Conservation (phyloP, 352 stramenopile species). For the Globisporangium irregulare region DNA sequence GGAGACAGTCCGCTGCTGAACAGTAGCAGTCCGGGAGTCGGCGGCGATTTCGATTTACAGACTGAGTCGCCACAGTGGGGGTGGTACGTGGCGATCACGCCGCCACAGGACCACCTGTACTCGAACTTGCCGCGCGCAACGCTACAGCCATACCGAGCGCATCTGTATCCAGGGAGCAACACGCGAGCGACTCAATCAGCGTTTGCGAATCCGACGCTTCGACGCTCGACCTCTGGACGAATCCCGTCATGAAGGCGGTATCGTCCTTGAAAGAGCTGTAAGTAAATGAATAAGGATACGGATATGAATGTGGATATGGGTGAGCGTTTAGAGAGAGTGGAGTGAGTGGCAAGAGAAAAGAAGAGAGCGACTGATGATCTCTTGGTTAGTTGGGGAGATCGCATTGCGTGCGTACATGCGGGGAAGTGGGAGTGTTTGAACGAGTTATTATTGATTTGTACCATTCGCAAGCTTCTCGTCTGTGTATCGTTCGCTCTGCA, state of each 20-base stretch:
- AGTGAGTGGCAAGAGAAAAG: not conserved
- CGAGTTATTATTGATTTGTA: constrained; percentile 9
- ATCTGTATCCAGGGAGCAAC: not conserved
- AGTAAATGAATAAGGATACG: not conserved
- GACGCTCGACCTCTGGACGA: constrained; percentile 33
- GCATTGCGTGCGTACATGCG: not conserved
- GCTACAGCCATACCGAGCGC: constrained; percentile 7
- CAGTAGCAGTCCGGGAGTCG: not conserved
- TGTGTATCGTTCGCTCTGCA: not conserved
- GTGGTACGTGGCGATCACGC: constrained; percentile 86
- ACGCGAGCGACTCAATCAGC: not conserved
- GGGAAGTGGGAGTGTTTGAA: not conserved
- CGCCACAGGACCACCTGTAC: constrained; percentile 61
- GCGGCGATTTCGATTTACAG: constrained; percentile 26
- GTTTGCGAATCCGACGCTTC: constrained; percentile 13
- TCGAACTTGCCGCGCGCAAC: constrained; percentile 19
- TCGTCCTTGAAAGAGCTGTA: not conserved
- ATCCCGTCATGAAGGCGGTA: constrained; percentile 16
- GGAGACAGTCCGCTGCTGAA: not conserved
- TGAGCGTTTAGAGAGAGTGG: not conserved
- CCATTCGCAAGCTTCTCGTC: not conserved
- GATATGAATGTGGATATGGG: not conserved
- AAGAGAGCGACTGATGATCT: not conserved
- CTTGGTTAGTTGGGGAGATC: not conserved
- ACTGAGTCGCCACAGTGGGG: constrained; percentile 82